Conservation (phyloP, 2,329 filamentous ascomycete genomes). For the Akanthomyces uredinophilus region DNA sequence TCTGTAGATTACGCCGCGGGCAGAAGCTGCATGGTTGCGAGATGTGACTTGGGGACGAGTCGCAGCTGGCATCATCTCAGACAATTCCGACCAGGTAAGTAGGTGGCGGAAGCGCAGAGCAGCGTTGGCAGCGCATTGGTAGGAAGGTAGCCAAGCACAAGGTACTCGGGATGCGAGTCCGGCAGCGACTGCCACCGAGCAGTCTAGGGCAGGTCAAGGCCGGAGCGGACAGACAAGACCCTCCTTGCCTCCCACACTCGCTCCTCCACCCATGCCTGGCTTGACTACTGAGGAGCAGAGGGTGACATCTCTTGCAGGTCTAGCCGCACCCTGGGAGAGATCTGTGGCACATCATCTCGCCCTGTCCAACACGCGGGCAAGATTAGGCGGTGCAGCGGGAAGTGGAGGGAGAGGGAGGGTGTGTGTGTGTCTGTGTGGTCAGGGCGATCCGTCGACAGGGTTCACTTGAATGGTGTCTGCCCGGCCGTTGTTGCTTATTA, state of each 20-base stretch:
- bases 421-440: neutral
- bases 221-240: neutral
- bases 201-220: neutral
- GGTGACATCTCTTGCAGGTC: conserved; percentile 10
- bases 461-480: neutral
- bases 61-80: conserved; percentile 26
- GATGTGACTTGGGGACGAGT: conserved; percentile 26
- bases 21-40: conserved; percentile 21
- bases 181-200: neutral
- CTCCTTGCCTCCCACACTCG: neutral
- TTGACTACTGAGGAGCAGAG: neutral
- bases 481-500: neutral
- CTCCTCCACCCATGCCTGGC: neutral
- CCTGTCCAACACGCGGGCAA: conserved; percentile 19
- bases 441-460: neutral
- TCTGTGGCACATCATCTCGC: conserved; percentile 38
- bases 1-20: neutral
- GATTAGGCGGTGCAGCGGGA: conserved; percentile 15
- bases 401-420: neutral
- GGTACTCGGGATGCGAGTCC: neutral
- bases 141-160: neutral
- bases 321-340: conserved; percentile 21
- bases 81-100: conserved; percentile 16
- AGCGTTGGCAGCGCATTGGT: neutral
- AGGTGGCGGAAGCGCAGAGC: neutral